phyloP scores from a whole-genome alignment of 805 yeast species.

The Candida rishiriensis region DNA sequence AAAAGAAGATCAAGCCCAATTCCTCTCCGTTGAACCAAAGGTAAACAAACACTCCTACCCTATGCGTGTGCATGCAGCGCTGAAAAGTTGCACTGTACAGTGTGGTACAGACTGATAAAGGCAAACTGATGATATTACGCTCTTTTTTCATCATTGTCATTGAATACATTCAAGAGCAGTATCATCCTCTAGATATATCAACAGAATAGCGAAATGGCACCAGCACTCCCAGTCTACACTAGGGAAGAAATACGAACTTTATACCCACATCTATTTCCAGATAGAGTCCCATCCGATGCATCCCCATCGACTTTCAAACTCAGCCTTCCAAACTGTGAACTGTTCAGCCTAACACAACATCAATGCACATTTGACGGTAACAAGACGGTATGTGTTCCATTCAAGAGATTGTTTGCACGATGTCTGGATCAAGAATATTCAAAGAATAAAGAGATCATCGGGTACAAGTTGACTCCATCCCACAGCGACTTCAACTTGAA shows the following conservation, averaged over 20 bases:
- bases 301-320: slow-evolving; percentile 3
- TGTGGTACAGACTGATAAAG: no score
- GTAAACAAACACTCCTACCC: no score
- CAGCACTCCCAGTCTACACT: slow-evolving; percentile 43
- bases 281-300: slow-evolving; percentile 10
- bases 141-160: neutral
- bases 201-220: slow-evolving; percentile 35
- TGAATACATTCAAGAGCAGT: neutral
- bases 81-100: no score
- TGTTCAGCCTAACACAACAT: slow-evolving; percentile 40
- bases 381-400: slow-evolving; percentile 43
- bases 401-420: slow-evolving; percentile 42
- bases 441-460: slow-evolving; percentile 22
- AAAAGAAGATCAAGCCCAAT: no score
- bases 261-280: slow-evolving; percentile 24
- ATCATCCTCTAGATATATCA: neutral
- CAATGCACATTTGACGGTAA: slow-evolving; percentile 44
- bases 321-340: slow-evolving; percentile 17
- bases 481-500: slow-evolving; percentile 11
- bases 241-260: slow-evolving; percentile 31
- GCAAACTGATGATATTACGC: neutral
- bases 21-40: no score
- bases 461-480: slow-evolving; percentile 26
- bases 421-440: slow-evolving; percentile 30
- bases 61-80: no score